Conservation (phyloP, 2,329 filamentous ascomycete genomes). For the Pestalotiopsis sp. region DNA sequence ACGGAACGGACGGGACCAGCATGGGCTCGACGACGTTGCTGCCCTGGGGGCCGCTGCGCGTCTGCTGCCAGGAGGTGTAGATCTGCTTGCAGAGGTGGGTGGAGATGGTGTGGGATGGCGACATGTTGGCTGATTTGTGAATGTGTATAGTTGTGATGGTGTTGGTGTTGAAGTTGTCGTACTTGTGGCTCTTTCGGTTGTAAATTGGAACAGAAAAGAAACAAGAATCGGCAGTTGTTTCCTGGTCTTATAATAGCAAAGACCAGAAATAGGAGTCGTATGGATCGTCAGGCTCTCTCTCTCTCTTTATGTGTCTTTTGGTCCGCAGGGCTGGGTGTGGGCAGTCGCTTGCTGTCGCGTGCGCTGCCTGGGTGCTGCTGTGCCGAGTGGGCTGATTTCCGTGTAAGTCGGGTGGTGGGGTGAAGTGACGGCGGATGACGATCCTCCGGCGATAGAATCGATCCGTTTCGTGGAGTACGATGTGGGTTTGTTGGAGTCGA, state of each 20-base stretch:
- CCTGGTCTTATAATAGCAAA: background rate
- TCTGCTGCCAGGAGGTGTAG: constrained; percentile 59
- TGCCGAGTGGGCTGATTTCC: background rate
- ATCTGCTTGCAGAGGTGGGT: constrained; percentile 63
- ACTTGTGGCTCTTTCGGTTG: background rate
- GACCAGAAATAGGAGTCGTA: background rate
- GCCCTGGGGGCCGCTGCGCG: constrained; percentile 35
- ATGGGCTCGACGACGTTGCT: constrained; percentile 29
- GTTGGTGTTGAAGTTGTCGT: background rate
- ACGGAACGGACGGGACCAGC: constrained; percentile 22
- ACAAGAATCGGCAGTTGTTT: background rate
- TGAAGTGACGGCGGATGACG: background rate
- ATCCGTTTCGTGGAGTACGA: background rate
- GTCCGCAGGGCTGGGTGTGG: background rate
- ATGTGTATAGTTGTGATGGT: background rate
- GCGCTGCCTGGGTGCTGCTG: background rate
- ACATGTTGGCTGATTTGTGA: constrained; percentile 41
- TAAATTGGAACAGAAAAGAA: background rate
- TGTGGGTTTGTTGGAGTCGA: background rate
- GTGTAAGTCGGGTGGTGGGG: constrained; percentile 6
- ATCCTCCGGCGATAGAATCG: background rate
- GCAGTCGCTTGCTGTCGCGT: constrained; percentile 2
- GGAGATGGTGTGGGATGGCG: constrained; percentile 62
- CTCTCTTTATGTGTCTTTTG: background rate
- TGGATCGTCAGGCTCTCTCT: background rate